Base-by-base conservation (phyloP, 2,329 filamentous ascomycete genomes). In the Tolypocladium tundrense region DNA sequence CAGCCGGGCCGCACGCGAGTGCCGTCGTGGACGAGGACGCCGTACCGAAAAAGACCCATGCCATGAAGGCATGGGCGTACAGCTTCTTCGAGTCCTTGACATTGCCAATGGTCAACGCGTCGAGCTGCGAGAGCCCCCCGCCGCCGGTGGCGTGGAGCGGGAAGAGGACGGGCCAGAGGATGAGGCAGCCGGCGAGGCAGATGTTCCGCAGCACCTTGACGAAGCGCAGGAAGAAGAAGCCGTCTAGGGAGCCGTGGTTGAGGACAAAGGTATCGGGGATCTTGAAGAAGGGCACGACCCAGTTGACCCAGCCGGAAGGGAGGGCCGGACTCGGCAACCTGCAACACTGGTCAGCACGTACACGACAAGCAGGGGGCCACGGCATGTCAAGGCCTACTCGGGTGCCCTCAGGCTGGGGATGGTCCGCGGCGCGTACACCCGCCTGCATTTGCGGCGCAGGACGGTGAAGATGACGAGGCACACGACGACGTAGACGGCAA, bases 241-340 rank as follows among this genome's bases (percentile, higher is more conserved):
- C 89, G 70, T 99, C 93, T 61, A 99, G 83, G 0, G 91, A 95
- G 70, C 93, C 90, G 75, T 96, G 91, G 67, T 94, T 90, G 27
- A 97, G 83, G 33, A 92, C 84, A 67, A 90, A 91, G 45, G 86
- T 85, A 69, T 97, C 92, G 4, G 82, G 81, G 50, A 83, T 80
- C 64, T 80, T 81, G 75, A 83, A 87, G 73, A 90, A 88, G 14
- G 80, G 76, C 11, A 73, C 73, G 59, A 91, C 72, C 88, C 88
- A 91, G 64, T 87, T 83, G 65, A 88, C 75, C 52, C 85, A 69
- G 57, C 87, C 86, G 33, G 69, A 77, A 3, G 86, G 83, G n/a
- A 54, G 53, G 27, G 41, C 16, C 7, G 58, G 54, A 37, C 54
- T 56, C 13, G 58, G 51, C 14, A 51, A 13, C 42, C 50, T 24